Base-by-base conservation (phyloP, 805 yeast species). In the Candida pini region DNA sequence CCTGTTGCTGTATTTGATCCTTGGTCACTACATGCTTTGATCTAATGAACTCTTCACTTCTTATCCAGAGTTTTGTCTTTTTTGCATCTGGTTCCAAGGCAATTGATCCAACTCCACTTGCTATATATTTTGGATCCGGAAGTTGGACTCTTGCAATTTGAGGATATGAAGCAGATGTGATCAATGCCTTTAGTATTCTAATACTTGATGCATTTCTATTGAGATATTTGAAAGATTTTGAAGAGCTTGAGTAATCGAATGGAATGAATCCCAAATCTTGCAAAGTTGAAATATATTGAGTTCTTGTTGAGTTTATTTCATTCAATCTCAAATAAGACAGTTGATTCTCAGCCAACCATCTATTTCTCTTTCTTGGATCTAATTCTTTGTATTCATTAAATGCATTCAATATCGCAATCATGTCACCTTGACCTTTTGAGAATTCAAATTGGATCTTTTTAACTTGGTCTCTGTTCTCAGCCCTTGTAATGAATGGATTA, bases 71-170 rank as follows among this genome's bases (percentile, higher is more conserved):
- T 51, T 79, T 81, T 38, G 81, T 80, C 39, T 69, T 64, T 37
- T 68, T 71, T 2, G 89, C 83, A 50, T 89, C 96, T 0, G 88
- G 84, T 48, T 89, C 96, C n/a, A 76, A 68, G 35, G 84, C 89
- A 28, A 90, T 70, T 0, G 97, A 73, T 16, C 98, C 98, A 0
- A 78, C 69, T 22, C 79, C 63, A 2, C 86, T 76, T 24, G 78
- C 71, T 28, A 76, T 61, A 54, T 63, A 90, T 49, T 83, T 85
- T 3, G 89, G 76, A 41, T 86, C 88, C 0, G 97, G 97, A 15
- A 76, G 63, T 48, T 82, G 87, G 4, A 87, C 84, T 41, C 86
- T 68, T 0, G 92, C 89, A 22, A 87, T 65, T 36, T 83, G 81
- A 0, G 97, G 97, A 49, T 81, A 84, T 47, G 80, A 74, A 0